Evolutionary conservation across 2,329 filamentous ascomycete genomes (phyloP).

Genomic region (Colletotrichum shisoi): DNA sequence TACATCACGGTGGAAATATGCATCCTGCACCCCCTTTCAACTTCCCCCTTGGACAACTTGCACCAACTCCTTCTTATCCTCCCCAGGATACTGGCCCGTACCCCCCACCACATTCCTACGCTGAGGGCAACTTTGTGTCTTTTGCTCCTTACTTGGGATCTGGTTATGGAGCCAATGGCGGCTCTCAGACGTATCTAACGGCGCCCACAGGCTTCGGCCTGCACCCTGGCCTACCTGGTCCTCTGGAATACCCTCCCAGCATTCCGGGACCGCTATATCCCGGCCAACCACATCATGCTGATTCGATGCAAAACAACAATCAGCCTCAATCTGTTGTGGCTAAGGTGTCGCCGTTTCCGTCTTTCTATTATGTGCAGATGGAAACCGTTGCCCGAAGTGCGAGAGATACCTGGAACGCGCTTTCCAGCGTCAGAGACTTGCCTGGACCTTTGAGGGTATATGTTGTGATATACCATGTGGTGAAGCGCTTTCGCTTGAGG

Average conservation of each 20-base stretch:
- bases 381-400: constrained; percentile 64
- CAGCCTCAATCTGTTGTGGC: constrained; percentile 6
- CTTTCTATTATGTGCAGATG: constrained; percentile 54
- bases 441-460: constrained; percentile 69
- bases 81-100: constrained; percentile 8
- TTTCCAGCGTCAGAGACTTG: constrained; percentile 67
- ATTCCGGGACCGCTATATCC: background rate
- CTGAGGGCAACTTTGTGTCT: background rate
- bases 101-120: background rate
- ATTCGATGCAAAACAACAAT: background rate
- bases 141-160: background rate
- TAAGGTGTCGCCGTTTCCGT: background rate
- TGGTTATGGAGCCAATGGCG: background rate
- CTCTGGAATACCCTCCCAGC: background rate
- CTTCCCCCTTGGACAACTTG: background rate
- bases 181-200: background rate
- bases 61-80: background rate
- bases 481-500: constrained; percentile 63
- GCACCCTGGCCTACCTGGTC: background rate
- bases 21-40: background rate
- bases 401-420: constrained; percentile 69
- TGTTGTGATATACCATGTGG: constrained; percentile 69
- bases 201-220: constrained; percentile 47
- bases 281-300: background rate
- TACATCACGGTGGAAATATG: background rate